Conservation (phyloP, 1,139 yeast species). For the Nakaseomyces delphensis region DNA sequence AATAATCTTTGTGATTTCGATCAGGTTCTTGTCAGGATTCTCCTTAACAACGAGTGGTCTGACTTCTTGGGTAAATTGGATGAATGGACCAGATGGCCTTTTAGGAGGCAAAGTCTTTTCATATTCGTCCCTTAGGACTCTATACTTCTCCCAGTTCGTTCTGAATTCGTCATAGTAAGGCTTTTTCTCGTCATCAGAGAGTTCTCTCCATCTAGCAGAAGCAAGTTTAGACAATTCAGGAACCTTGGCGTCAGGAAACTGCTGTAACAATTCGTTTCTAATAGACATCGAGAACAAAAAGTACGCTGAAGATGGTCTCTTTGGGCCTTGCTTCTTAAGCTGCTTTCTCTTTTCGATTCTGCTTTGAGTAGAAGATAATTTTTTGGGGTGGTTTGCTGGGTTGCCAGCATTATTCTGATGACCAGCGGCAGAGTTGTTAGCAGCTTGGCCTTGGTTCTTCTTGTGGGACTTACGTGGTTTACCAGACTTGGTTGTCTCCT, state of each 20-base stretch:
- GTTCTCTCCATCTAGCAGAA: conserved; percentile 31
- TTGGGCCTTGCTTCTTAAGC: conserved; percentile 32
- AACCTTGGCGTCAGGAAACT: conserved; percentile 31
- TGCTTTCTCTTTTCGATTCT: conserved; percentile 31
- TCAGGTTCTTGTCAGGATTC: conserved; percentile 30
- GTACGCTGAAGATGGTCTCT: conserved; percentile 33
- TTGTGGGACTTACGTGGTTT: conserved; percentile 3
- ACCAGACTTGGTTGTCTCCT: conserved; percentile 3
- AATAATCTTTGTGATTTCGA: conserved; percentile 31
- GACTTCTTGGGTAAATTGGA: conserved; percentile 30
- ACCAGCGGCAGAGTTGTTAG: conserved; percentile 7
- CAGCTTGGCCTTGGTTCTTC: conserved; percentile 7
- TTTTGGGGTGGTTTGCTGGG: conserved; percentile 19
- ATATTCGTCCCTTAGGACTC: conserved; percentile 30
- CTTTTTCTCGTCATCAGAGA: conserved; percentile 30
- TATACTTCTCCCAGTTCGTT: conserved; percentile 31
- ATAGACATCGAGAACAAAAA: conserved; percentile 32
- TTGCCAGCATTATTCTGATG: conserved; percentile 7
- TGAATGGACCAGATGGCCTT: conserved; percentile 33
- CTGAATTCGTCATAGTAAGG: conserved; percentile 31
- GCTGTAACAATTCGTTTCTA: conserved; percentile 27
- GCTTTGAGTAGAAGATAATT: conserved; percentile 31
- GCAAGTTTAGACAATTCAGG: conserved; percentile 32
- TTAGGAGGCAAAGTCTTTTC: conserved; percentile 32
- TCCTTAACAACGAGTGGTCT: conserved; percentile 29